Conservation (phyloP, 495 filamentous ascomycete genomes). For the Astrothelium subdiscretum region DNA sequence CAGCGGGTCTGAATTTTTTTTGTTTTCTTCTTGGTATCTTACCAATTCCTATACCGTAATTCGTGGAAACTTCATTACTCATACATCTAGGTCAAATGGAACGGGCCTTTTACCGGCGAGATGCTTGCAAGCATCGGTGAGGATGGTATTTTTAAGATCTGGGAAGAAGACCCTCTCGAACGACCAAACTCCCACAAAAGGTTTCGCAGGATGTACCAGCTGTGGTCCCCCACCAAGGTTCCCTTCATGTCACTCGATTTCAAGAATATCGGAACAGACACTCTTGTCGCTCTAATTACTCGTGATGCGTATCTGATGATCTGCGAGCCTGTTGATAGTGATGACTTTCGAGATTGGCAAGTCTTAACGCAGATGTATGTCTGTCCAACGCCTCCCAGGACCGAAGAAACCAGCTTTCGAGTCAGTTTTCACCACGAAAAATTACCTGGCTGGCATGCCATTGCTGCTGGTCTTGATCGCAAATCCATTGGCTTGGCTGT, state of each 20-base stretch:
- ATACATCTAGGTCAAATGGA: slow-evolving; percentile 61
- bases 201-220: slow-evolving; percentile 54
- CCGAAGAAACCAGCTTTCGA: slow-evolving; percentile 76
- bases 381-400: slow-evolving; percentile 47
- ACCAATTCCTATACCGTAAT: no score
- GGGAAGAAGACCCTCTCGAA: slow-evolving; percentile 75
- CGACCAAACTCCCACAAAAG: slow-evolving; percentile 58
- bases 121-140: slow-evolving; percentile 62
- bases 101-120: slow-evolving; percentile 50
- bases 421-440: slow-evolving; percentile 78
- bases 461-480: slow-evolving; percentile 61
- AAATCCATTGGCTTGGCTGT: slow-evolving; percentile 69
- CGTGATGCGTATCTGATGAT: slow-evolving; percentile 68
- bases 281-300: slow-evolving; percentile 73
- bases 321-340: slow-evolving; percentile 78
- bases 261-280: slow-evolving; percentile 57
- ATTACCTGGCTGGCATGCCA: slow-evolving; percentile 60
- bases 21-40: slow-evolving; percentile 19
- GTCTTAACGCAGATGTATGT: slow-evolving; percentile 58
- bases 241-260: slow-evolving; percentile 71
- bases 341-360: slow-evolving; percentile 65
- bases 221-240: slow-evolving; percentile 44
- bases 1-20: slow-evolving; percentile 1
- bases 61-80: no score
- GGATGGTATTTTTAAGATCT: slow-evolving; percentile 78